These are phyloP conservation scores for Nothophaeocryptopus gaeumannii DNA, from an alignment of 2,329 filamentous ascomycete species.

Conservation along the genomic window DNA sequence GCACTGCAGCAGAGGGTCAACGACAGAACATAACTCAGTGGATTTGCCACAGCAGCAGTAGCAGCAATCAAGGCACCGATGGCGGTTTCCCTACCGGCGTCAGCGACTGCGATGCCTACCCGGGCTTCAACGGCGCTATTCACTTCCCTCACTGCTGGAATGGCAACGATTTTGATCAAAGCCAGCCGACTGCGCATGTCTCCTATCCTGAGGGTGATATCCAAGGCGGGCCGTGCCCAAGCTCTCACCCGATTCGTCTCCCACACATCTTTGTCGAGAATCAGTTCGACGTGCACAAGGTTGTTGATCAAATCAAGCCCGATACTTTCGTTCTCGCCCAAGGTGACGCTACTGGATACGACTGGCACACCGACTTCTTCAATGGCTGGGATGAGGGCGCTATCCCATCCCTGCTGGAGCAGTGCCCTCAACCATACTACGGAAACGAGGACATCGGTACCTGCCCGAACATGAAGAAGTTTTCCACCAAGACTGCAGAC, in stretches of 20 bases:
- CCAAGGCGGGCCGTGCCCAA: slow-evolving; percentile 53
- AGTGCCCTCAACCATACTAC: slow-evolving; percentile 58
- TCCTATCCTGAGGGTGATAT: slow-evolving; percentile 53
- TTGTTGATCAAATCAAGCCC: slow-evolving; percentile 37
- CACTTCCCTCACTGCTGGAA: slow-evolving; percentile 75
- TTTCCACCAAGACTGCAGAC: slow-evolving; percentile 33
- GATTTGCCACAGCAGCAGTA: slow-evolving; percentile 51
- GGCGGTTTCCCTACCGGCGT: slow-evolving; percentile 63
- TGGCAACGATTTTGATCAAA: slow-evolving; percentile 46
- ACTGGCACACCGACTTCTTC: slow-evolving; percentile 54
- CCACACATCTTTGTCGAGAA: slow-evolving; percentile 55
- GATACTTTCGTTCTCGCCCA: slow-evolving; percentile 46
- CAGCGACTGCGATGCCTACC: slow-evolving; percentile 58
- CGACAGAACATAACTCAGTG: slow-evolving; percentile 49
- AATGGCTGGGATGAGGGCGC: slow-evolving; percentile 53
- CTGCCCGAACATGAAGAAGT: slow-evolving; percentile 45
- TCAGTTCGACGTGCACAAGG: slow-evolving; percentile 33
- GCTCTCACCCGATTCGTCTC: slow-evolving; percentile 53
- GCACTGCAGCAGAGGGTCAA: slow-evolving; percentile 50
- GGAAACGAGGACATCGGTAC: slow-evolving; percentile 64
- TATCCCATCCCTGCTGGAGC: slow-evolving; percentile 65
- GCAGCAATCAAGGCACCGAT: slow-evolving; percentile 42
- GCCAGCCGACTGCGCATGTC: slow-evolving; percentile 56
- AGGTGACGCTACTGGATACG: slow-evolving; percentile 51
- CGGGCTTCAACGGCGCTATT: slow-evolving; percentile 60